Conservation (phyloP, 208 protist genomes). For the Porcisia deanei region DNA sequence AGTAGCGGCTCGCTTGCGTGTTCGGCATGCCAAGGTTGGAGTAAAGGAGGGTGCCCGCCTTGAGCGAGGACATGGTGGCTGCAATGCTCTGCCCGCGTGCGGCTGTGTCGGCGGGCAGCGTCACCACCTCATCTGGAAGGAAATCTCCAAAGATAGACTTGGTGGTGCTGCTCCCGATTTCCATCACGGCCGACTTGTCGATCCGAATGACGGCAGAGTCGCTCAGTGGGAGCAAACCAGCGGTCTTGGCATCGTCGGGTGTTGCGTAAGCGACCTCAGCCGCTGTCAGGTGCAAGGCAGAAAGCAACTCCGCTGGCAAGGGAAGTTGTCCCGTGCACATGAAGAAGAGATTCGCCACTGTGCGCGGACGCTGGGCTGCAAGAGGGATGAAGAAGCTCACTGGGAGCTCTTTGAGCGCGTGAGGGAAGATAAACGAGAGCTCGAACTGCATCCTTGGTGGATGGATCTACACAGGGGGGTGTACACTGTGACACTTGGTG, state of each 20-base stretch:
- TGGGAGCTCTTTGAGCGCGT: slow-evolving; percentile 32
- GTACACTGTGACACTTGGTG: not conserved
- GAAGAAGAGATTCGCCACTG: slow-evolving; percentile 68
- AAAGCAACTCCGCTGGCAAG: slow-evolving; percentile 31
- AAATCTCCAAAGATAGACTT: slow-evolving; percentile 83
- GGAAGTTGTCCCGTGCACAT: slow-evolving; percentile 67
- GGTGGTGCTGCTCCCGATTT: slow-evolving; percentile 84
- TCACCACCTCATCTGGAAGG: slow-evolving; percentile 52
- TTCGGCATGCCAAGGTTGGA: slow-evolving; percentile 70
- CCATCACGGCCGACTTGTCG: slow-evolving; percentile 60
- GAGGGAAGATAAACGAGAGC: slow-evolving; percentile 72
- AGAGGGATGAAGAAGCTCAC: slow-evolving; percentile 51
- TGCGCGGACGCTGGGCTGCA: slow-evolving; percentile 52
- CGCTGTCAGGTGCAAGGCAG: slow-evolving; percentile 23
- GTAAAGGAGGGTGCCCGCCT: slow-evolving; percentile 64
- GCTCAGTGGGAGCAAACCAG: slow-evolving; percentile 52
- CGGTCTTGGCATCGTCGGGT: slow-evolving; percentile 24
- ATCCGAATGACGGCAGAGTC: slow-evolving; percentile 66
- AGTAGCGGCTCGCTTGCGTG: slow-evolving; percentile 78
- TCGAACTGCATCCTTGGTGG: slow-evolving; percentile 46
- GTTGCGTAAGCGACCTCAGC: slow-evolving; percentile 25
- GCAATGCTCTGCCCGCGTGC: slow-evolving; percentile 23
- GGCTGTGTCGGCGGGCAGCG: slow-evolving; percentile 16
- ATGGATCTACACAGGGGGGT: not conserved
- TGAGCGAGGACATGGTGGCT: slow-evolving; percentile 43